Evolutionary conservation across 495 filamentous ascomycete genomes (phyloP), one percentile per base, ranked within the genome.

Genomic region (Penicillium longicatenatum): DNA sequence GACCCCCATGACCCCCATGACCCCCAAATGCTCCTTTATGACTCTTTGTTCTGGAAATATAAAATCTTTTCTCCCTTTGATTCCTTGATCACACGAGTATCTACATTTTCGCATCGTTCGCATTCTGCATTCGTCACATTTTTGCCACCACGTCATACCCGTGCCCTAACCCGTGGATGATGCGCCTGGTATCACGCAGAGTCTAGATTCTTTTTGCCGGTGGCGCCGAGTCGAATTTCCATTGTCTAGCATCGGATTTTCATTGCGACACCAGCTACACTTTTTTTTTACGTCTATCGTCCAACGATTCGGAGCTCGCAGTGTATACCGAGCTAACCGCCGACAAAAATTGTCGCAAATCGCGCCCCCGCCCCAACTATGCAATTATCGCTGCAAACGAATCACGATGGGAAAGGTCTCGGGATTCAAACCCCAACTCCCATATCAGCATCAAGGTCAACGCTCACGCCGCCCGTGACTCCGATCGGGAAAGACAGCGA

Each of bases 401-500:
- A 54, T 7, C 59, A 65, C 14, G 35, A 61, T 56, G 63, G 47
- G 30, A 54, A 64, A 33, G 51, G 52, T 16, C 22, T 55, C 24
- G 50, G 55, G 7, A 20, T 54, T 14, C 61, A 58, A 22, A 54
- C 51, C 6, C 37, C 59, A 19, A 58, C 37, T 7, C 37, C 59
- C n/a, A 58, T 16, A 6, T 17, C 37, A 16, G 14, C 53, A 14
- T 61, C 62, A 26, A 22, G 46, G 5, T 58, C 62, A 1, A 65
- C 56, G 48, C 68, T 75, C 29, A 75, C 73, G 11, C 75, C 75
- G 16, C 75, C 75, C 20, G 69, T 76, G 14, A 75, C 75, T 12
- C 75, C 75, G 35, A 73, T 69, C 16, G 62, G 58, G 30, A 68
- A 65, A 41, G 61, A 69, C 24, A 50, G 49, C 41, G 42, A 29